These are phyloP conservation scores for Solanum bulbocastanum DNA, from an alignment of 257 asterid species.

Conservation along the genomic window DNA sequence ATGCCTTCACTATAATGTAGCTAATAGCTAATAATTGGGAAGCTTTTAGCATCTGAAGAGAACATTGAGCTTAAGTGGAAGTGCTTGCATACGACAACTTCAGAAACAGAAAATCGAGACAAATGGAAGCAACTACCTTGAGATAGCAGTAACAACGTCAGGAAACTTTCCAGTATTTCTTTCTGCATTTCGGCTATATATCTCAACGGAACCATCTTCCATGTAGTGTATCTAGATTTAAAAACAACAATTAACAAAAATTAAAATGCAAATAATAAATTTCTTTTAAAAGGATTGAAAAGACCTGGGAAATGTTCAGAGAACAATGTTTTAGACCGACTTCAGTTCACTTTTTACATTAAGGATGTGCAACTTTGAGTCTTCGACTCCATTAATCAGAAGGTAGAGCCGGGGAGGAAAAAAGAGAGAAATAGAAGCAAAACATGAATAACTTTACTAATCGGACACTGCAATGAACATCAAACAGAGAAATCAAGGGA, in stretches of 20 bases:
- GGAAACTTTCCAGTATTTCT: slow-evolving; percentile 93
- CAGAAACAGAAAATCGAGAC: background rate
- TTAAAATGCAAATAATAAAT: background rate
- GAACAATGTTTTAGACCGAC: background rate
- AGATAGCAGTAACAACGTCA: slow-evolving; percentile 65
- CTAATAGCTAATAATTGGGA: background rate
- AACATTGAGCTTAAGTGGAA: background rate
- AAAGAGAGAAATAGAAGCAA: background rate
- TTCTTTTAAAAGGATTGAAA: background rate
- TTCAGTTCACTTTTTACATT: background rate
- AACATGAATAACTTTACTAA: background rate
- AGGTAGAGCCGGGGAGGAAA: background rate
- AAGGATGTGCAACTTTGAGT: background rate
- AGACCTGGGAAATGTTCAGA: background rate
- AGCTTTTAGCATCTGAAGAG: background rate
- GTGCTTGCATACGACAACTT: background rate
- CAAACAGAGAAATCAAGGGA: background rate
- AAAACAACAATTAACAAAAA: background rate
- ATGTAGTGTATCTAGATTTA: slow-evolving; percentile 58
- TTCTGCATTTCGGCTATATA: slow-evolving; percentile 96
- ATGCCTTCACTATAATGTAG: background rate
- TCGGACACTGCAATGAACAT: background rate
- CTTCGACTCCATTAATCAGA: background rate
- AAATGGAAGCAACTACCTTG: slow-evolving; percentile 45
- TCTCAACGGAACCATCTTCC: slow-evolving; percentile 88